Conservation (phyloP, 805 yeast genomes). For the Sugiyamaella marilandica region DNA sequence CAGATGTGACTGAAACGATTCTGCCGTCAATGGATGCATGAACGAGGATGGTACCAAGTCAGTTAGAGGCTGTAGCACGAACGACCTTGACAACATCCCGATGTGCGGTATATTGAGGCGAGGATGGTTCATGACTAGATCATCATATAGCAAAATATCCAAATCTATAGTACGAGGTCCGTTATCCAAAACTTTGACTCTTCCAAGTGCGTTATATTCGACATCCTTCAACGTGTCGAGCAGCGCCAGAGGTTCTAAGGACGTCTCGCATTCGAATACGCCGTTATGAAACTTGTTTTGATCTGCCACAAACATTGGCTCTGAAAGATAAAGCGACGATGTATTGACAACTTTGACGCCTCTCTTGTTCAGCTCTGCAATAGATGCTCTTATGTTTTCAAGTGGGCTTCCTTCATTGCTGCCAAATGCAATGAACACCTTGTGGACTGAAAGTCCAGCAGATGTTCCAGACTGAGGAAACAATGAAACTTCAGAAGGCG, state of each 20-base stretch:
- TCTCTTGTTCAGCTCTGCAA: conserved; percentile 41
- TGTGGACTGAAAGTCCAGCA: conserved; percentile 34
- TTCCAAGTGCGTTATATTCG: conserved; percentile 63
- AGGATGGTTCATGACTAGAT: conserved; percentile 47
- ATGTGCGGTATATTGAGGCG: conserved; percentile 78
- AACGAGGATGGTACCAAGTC: conserved; percentile 66
- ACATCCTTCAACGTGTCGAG: conserved; percentile 61
- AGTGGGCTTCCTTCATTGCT: conserved; percentile 76
- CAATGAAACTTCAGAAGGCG: conserved; percentile 10
- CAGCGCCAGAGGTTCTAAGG: conserved; percentile 58
- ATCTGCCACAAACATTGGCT: conserved; percentile 84
- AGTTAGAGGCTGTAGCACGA: conserved; percentile 84
- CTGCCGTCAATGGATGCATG: conserved; percentile 82
- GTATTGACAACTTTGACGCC: conserved; percentile 51
- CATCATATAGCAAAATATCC: conserved; percentile 74
- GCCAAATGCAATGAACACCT: conserved; percentile 81
- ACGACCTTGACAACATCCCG: conserved; percentile 81
- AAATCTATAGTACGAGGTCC: conserved; percentile 92
- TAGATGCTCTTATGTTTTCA: conserved; percentile 53
- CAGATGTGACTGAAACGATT: conserved; percentile 67
- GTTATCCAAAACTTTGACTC: conserved; percentile 77
- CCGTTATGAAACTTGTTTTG: conserved; percentile 86
- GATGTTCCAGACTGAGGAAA: conserved; percentile 22
- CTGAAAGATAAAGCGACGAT: conserved; percentile 79
- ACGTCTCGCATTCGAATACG: conserved; percentile 61